Percentiles rank a stretch among this genome's conserved stretches.
phyloP scores from a whole-genome alignment of 1,139 yeast genomes.

The Debaryomyces sp. region DNA sequence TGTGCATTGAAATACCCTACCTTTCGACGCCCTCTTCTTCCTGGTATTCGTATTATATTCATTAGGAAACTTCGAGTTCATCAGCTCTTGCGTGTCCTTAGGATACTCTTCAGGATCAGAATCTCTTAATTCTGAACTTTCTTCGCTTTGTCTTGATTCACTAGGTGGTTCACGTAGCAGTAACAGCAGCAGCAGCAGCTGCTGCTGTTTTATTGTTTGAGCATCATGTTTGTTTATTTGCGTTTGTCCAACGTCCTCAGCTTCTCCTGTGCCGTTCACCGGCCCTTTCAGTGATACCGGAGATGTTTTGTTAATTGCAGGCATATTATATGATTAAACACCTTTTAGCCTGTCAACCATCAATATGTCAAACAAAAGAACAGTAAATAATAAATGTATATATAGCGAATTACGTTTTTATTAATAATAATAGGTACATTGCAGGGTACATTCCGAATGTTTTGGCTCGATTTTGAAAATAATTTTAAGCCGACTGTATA shows the following conservation, averaged over 20 bases:
- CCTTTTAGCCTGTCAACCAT: neutral
- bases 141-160: neutral
- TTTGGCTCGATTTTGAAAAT: neutral
- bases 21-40: slow-evolving; percentile 49
- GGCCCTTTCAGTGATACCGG: neutral
- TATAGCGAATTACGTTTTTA: neutral
- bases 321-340: neutral
- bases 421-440: neutral
- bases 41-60: slow-evolving; percentile 12
- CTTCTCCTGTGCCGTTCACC: neutral
- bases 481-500: slow-evolving; percentile 6
- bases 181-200: neutral
- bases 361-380: neutral
- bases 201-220: neutral
- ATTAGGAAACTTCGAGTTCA: neutral
- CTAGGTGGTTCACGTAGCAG: neutral
- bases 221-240: neutral
- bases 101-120: neutral
- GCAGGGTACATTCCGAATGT: slow-evolving; percentile 3
- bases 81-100: neutral
- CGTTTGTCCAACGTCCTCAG: neutral
- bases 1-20: slow-evolving; percentile 77
- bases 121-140: neutral
- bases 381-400: neutral
- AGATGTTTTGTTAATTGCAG: neutral